Evolutionary conservation across 2,329 filamentous ascomycete genomes (phyloP).

Genomic region (Fusarium stilboides): DNA sequence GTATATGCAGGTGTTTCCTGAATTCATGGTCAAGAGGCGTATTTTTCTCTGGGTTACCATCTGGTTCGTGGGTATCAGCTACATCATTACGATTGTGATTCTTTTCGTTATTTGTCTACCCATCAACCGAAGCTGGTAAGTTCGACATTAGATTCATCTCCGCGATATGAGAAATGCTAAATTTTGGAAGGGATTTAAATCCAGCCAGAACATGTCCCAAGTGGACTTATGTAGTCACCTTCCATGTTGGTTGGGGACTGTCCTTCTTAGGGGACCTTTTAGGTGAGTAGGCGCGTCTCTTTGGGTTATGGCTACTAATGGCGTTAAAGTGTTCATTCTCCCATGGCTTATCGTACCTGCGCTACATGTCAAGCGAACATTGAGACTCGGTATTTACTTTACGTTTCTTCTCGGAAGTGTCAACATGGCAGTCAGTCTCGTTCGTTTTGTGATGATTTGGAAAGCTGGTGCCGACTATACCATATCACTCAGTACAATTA

Average conservation of each 20-base stretch:
- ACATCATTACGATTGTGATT: slow-evolving; percentile 1
- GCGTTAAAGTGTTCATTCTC: slow-evolving; percentile 18
- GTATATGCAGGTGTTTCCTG: slow-evolving; percentile 25
- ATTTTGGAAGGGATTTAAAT: neutral
- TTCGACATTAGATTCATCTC: rapidly evolving
- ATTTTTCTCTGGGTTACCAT: slow-evolving; percentile 32
- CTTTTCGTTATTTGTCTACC: slow-evolving; percentile 21
- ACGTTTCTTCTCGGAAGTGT: slow-evolving; percentile 36
- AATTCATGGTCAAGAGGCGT: slow-evolving; percentile 37
- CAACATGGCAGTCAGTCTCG: slow-evolving; percentile 34
- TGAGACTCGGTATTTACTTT: slow-evolving; percentile 37
- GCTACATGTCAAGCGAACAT: slow-evolving; percentile 6
- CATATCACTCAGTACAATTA: slow-evolving; percentile 29
- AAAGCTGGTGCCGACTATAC: slow-evolving; percentile 17
- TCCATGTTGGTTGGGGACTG: slow-evolving; percentile 32
- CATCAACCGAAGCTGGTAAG: slow-evolving; percentile 20
- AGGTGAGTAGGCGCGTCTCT: neutral
- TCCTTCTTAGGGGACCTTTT: slow-evolving; percentile 32
- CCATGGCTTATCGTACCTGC: slow-evolving; percentile 37
- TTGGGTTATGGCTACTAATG: neutral
- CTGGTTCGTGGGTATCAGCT: neutral
- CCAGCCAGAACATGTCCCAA: neutral
- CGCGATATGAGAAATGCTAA: neutral
- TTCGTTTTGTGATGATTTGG: slow-evolving; percentile 33
- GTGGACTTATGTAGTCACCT: slow-evolving; percentile 12